Conservation (phyloP, 1,284 basidiomycete genomes). For the Leccinum pallidistipes region DNA sequence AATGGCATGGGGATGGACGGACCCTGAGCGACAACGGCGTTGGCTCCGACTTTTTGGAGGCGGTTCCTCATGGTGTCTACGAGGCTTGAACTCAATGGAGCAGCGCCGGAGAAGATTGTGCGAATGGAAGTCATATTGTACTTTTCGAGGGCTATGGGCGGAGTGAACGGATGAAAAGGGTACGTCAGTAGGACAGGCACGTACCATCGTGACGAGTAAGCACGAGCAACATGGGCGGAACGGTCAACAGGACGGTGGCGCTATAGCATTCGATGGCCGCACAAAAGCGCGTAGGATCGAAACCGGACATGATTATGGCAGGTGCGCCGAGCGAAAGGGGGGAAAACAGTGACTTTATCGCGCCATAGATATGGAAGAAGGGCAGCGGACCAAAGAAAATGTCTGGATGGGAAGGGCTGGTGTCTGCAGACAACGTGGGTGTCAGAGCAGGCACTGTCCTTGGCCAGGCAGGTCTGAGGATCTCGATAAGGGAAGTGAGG, state of each 20-base stretch:
- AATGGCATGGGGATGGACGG: conserved; percentile 8
- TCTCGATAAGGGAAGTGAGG: conserved; percentile 50
- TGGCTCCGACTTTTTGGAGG: conserved; percentile 40
- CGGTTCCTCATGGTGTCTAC: conserved; percentile 46
- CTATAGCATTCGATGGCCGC: conserved; percentile 64
- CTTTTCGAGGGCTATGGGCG: conserved; percentile 55
- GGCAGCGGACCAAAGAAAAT: conserved; percentile 57
- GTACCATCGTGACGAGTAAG: conserved; percentile 65
- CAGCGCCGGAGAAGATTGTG: conserved; percentile 75
- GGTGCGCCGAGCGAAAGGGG: conserved; percentile 59
- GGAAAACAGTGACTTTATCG: conserved; percentile 58
- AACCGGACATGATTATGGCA: conserved; percentile 68
- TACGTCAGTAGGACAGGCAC: conserved; percentile 8
- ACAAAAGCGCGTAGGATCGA: conserved; percentile 75
- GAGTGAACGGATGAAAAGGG: not conserved
- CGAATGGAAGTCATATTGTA: conserved; percentile 67
- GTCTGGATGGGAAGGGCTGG: conserved; percentile 36
- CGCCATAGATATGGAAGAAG: conserved; percentile 56
- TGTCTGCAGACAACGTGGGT: conserved; percentile 11
- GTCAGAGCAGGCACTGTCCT: conserved; percentile 16
- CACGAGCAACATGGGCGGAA: conserved; percentile 83
- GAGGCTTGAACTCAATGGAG: conserved; percentile 71
- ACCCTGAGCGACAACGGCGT: conserved; percentile 48
- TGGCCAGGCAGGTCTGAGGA: conserved; percentile 44
- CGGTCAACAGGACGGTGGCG: conserved; percentile 64